Evolutionary conservation across 805 yeast species (phyloP), one percentile per base, ranked within the genome.

Genomic region (Lipomyces kockii): DNA sequence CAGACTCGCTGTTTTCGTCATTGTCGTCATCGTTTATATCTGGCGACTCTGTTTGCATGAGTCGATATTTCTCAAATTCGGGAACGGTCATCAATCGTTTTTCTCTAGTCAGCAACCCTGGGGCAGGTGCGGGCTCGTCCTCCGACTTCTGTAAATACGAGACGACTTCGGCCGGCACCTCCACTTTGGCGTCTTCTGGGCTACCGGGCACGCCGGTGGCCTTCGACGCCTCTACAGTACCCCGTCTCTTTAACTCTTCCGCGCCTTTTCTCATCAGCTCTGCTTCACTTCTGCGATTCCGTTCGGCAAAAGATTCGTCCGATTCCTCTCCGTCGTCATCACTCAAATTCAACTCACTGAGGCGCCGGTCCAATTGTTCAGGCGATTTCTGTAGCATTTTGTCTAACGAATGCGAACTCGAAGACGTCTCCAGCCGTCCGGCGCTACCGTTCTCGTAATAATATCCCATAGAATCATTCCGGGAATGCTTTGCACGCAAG

Each of bases 81-180:
- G 76, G 60, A 62, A 71, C 71, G 29, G 78, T 74, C 78, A 76
- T 75, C 37, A 74, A 29, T 7, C 67, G 64, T 49, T 69, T 65
- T 6, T 64, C 22, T 54, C 66, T 63, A 12, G 37, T 22, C 3
- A 64, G 57, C 20, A 17, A 7, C 3, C 64, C 52, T 22, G 68
- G 46, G 14, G 64, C 56, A 29, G 54, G 35, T 37, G 37, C 49
- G n/a, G 29, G n/a, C 6, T 32, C 43, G 17, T 58, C 6, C 12
- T 61, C 60, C 3, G 61, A 58, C 17, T 56, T 58, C 22, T 22
- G 20, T 22, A 65, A 27, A 22, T 57, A 66, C 7, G 56, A 49
- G 20, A 59, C 61, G 11, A 55, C 61, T 34, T 66, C 70, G 52
- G 46, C 7, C n/a, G 70, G 70, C 3, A 66, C 2, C 8, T 63